Base-by-base conservation (phyloP, 257 asterid species). In the Lithospermum erythrorhizon region DNA sequence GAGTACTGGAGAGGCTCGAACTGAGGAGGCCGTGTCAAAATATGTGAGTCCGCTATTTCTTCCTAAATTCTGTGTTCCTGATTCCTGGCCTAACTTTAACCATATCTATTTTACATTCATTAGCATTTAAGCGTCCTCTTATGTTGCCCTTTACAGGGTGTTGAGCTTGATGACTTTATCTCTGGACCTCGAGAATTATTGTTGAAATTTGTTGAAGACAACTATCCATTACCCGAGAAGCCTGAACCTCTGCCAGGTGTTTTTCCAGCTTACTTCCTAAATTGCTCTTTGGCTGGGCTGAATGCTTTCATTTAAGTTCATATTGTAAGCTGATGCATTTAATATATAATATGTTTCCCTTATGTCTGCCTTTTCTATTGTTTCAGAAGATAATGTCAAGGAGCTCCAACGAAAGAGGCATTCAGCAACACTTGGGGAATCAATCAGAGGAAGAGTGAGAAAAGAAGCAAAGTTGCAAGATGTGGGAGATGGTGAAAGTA, bases 1-100 rank as follows among this genome's bases (percentile, higher is more conserved):
- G 81, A 93, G 96, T 69, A 93, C 98, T 65, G 98, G 98, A 79
- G 98, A 89, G 75, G 98, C 96, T 56, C 86, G 97, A 48, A 89
- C 97, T 21, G 98, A 93, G 72, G 98, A 89, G 82, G 97, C 94
- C 22, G 81, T 93, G 59, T 78, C 95, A 61, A 93, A 93, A 93
- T 80, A 89, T 76, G 98, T 93, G 70, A 71, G 95, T 59, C 61
- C 72, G 41, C 21, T 37, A 37, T 53, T 64, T 57, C 69, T 57
- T 64, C 22, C 21, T 55, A 23, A 27, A 56, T 57, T 67, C 18
- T 41, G 17, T 17, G 60, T 19, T 25, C 14, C 18, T 41, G 18
- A 13, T 41, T 13, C 49, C 13, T 6, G 17, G 59, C 57, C 41
- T 61, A 57, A 24, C 57, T 57, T 57, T 65, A 47, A 56, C 15